Evolutionary conservation across 345 rosid genomes (phyloP), one percentile per base, ranked within the genome.

Genomic region (Salix arbutifolia): DNA sequence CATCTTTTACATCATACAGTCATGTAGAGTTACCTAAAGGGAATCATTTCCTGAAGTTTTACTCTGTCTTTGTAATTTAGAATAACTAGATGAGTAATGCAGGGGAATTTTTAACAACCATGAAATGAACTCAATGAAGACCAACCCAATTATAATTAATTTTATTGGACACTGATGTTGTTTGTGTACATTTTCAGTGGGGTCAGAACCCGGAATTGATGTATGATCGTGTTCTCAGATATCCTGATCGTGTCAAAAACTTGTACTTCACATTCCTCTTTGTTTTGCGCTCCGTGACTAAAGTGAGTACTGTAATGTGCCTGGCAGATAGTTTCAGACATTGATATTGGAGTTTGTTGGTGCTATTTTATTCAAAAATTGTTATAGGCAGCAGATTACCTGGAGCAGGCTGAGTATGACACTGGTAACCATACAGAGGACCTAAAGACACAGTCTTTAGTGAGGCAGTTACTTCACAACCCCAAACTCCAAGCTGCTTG

Each of bases 231-330:
- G 97, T 96, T 69, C 79, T 93, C 77, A 87, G 82, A 87, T 87
- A 93, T 74, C 98, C 97, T 61, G 91, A 96, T 62, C 96, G 93
- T 38, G 99, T 92, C 74, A 84, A 87, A 78, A 96, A 92, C 84
- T 85, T 96, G 73, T 96, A 96, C 85, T 96, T 96, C 84, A 87
- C 98, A 13, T 92, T 83, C 83, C 94, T 96, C 74, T 93, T 96
- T 88, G 98, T 96, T 79, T 91, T 93, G 30, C 62, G 99, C 53
- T 97, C 97, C 48, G 92, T 92, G 80, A 91, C 92, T 31, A 96
- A 92, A 89, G 99, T 93, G 74, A 88, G 78, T 26, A 37, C 5
- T 53, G 35, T n/a, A 58, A 68, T 7, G 31, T 16, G 4, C 0
- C 6, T 23, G 25, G 13, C 10, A 25, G 16, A 16, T 26, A 56